Base-by-base conservation (phyloP, 2,329 filamentous ascomycete genomes). In the Colletotrichum caudatum region DNA sequence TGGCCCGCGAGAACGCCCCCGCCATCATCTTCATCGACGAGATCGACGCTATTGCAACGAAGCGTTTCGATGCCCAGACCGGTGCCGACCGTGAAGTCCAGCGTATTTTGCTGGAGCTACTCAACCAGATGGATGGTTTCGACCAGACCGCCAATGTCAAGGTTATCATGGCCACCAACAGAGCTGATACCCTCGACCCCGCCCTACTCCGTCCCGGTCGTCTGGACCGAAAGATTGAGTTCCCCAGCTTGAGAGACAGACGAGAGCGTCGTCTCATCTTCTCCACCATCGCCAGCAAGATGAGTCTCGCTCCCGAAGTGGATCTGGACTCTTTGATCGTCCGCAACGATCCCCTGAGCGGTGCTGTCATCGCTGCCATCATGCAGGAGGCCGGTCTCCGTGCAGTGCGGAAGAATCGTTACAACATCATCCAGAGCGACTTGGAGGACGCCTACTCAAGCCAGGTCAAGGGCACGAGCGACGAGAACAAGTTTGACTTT, bases 101-200 rank as follows among this genome's bases (percentile, higher is more conserved):
- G 86, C 95, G 96, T 88, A 99, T 99, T 79, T 87, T 99, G 71
- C 91, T 99, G 72, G 96, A 99, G 82, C 86, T 99, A 76, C 91
- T 99, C 75, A 99, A 99, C 85, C 96, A 99, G 84, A 99, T 99
- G 96, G 96, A 99, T 81, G 96, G 96, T 75, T 99, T 99, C 86
- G 96, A 99, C 82, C 96, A 99, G 84, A 97, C 94, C 0, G 93
- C 94, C 81, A 99, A 99, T 83, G 96, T 99, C 84, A 99, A 99
- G 87, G 96, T 99, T 81, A 99, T 99, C 85, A 99, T 99, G 96
- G 96, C 96, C 76, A 99, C 96, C 76, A 99, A 99, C 87, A 93
- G 96, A 81, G 95, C 96, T 75, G 96, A 98, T 82, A 99, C 96
- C 8, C 89, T 99, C 75, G 96, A 99, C 81, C 96, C 96, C 20